Conservation (phyloP, 192 early-diverging fungal species). For the Backusella tarrabulga region DNA sequence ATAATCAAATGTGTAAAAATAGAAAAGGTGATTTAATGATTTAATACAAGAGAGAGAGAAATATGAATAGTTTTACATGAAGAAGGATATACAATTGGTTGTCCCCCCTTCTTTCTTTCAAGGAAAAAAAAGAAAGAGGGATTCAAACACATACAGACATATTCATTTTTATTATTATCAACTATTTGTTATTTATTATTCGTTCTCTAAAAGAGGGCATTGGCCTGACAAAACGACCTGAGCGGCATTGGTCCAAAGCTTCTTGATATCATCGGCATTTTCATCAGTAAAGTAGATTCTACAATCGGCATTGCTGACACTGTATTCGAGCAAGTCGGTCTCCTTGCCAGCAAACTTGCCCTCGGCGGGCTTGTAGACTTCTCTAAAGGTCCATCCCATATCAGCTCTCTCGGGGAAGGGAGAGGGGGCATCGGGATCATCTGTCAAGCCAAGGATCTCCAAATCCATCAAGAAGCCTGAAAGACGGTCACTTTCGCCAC, state of each 20-base stretch:
- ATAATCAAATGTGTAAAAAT: too few relatives aligned
- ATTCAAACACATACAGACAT: background rate
- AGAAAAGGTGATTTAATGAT: too few relatives aligned
- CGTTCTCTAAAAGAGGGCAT: slow-evolving; percentile 23
- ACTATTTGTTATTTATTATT: background rate
- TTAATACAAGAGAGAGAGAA: too few relatives aligned
- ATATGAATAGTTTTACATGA: background rate
- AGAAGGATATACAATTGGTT: background rate
- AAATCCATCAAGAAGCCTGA: slow-evolving; percentile 32
- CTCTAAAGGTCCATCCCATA: slow-evolving; percentile 41
- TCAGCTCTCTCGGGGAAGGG: slow-evolving; percentile 36
- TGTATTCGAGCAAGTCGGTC: slow-evolving; percentile 30
- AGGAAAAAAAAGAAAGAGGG: background rate
- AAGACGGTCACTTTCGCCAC: slow-evolving; percentile 37
- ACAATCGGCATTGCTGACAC: slow-evolving; percentile 32
- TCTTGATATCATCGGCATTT: slow-evolving; percentile 27
- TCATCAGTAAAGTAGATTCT: slow-evolving; percentile 32
- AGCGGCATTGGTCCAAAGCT: slow-evolving; percentile 30
- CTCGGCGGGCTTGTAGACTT: slow-evolving; percentile 23
- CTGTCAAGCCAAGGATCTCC: slow-evolving; percentile 14
- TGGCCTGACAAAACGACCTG: slow-evolving; percentile 17
- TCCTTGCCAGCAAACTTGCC: slow-evolving; percentile 11
- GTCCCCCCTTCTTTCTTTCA: too few relatives aligned
- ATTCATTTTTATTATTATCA: background rate
- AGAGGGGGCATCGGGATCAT: slow-evolving; percentile 30